These are phyloP conservation scores for Rhizomucor pusillus DNA, from an alignment of 371 early-diverging fungal species.

Conservation along the genomic window DNA sequence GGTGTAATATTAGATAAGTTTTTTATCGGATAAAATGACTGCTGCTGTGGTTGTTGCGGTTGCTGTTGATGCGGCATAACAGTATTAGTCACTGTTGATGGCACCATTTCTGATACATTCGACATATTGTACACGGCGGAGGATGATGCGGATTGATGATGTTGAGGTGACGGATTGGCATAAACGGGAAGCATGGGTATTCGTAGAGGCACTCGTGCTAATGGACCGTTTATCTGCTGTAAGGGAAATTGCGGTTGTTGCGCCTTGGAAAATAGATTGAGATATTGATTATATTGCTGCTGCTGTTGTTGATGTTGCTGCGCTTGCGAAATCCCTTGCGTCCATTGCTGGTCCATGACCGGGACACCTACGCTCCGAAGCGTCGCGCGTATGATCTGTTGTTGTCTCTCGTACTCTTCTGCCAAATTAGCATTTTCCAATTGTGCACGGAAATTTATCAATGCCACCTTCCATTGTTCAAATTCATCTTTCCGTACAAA, in stretches of 20 bases:
- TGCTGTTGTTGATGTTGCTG: constrained; percentile 4
- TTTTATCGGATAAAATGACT: too few relatives aligned
- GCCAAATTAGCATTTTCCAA: constrained; percentile 11
- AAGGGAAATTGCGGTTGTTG: constrained; percentile 13
- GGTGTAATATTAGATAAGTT: too few relatives aligned
- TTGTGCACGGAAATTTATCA: constrained; percentile 14
- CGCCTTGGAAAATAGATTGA: constrained; percentile 10
- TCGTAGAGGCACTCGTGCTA: constrained; percentile 13
- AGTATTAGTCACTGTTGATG: too few relatives aligned
- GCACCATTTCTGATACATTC: too few relatives aligned
- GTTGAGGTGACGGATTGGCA: too few relatives aligned
- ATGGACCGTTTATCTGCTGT: constrained; percentile 7
- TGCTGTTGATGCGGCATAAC: too few relatives aligned
- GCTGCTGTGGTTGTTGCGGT: too few relatives aligned
- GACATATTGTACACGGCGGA: too few relatives aligned
- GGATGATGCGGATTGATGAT: too few relatives aligned
- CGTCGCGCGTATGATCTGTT: constrained; percentile 2
- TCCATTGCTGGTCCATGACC: neutral
- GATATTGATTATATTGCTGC: constrained; percentile 9
- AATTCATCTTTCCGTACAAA: constrained; percentile 60
- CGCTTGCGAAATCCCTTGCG: neutral
- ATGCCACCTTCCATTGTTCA: constrained; percentile 35
- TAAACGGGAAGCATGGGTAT: neutral
- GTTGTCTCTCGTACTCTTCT: constrained; percentile 19
- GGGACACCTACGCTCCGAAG: constrained; percentile 5